Base-by-base conservation (phyloP, 352 stramenopile species). In the Globisporangium uncinulatum region DNA sequence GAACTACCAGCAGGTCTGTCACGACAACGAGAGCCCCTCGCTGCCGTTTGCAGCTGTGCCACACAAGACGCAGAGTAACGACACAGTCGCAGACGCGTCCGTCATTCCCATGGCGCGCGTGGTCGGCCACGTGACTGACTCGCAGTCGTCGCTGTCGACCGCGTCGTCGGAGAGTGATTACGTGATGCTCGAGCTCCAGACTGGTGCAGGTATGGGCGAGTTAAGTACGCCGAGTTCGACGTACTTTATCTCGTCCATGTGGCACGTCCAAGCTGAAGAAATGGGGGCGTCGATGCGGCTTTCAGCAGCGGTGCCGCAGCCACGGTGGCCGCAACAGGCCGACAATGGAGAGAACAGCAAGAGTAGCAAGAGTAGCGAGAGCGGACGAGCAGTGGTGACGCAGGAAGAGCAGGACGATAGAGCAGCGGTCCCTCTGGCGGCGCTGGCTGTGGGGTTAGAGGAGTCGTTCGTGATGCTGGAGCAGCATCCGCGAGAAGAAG, bases 161-260 rank as follows among this genome's bases (percentile, higher is more conserved):
- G 42, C 21, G 2, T 57, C 63, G 2, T 57, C 57, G 0, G 74
- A 74, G 50, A 87, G 74, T 49, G 82, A 89, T 59, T 92, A 92
- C 59, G 82, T 92, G 46, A 87, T 89, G 79, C 73, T 93, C 42
- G 79, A 93, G 60, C 71, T 89, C 20, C 78, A 90, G 59, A 78
- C 83, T 20, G 76, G 79, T 17, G 76, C 77, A 0, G 83, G 79
- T 4, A 56, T 91, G 3, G 66, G 66, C 20, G 74, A 79, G 29
- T 17, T 31, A 32, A n/a, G 24, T 9, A n/a, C 49, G 51, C 44
- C 61, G 4, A 75, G 68, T 46, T 90, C 83, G 31, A 89, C 77
- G 29, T 93, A 86, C 59, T 93, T 93, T 59, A 86, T 93, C 52
- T 91, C 83, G 6, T 86, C 83, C 32, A 80, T 69, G 32, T 93